Evolutionary conservation across 192 early-diverging fungal genomes (phyloP).

Genomic region (Podila epicladia): DNA sequence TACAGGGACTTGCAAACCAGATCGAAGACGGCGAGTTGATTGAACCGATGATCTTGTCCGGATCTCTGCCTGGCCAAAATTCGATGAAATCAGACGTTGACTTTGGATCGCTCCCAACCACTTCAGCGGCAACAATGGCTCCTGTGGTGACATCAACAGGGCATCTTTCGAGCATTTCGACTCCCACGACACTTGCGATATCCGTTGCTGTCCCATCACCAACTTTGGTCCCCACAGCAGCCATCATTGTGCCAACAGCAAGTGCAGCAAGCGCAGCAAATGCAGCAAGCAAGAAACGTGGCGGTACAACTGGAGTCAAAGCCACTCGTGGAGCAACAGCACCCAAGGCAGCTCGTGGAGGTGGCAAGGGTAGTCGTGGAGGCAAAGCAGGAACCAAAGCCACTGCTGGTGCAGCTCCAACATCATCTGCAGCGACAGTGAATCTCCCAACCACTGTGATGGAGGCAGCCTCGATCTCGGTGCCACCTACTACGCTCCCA

Average conservation of each 20-base stretch:
- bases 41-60: not conserved
- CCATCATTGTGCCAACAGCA: not conserved
- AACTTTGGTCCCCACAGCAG: not conserved
- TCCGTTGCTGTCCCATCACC: not conserved
- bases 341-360: not conserved
- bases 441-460: too few species aligned
- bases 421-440: not conserved
- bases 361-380: constrained; percentile 25
- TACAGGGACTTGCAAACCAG: not conserved
- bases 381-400: constrained; percentile 14
- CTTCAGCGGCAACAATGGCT: not conserved
- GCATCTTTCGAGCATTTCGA: not conserved
- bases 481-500: not conserved
- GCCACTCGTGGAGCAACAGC: not conserved
- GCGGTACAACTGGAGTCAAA: not conserved
- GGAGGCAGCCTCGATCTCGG: not conserved
- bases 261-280: not conserved
- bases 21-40: constrained; percentile 5
- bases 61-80: not conserved
- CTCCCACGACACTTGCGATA: not conserved
- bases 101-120: not conserved
- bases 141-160: not conserved
- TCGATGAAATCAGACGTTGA: not conserved
- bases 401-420: too few species aligned
- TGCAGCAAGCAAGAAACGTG: not conserved